Percentiles rank a stretch among this genome's conserved stretches.
Conservation (phyloP, 257 asterid genomes). For the Solanum piurae region DNA sequence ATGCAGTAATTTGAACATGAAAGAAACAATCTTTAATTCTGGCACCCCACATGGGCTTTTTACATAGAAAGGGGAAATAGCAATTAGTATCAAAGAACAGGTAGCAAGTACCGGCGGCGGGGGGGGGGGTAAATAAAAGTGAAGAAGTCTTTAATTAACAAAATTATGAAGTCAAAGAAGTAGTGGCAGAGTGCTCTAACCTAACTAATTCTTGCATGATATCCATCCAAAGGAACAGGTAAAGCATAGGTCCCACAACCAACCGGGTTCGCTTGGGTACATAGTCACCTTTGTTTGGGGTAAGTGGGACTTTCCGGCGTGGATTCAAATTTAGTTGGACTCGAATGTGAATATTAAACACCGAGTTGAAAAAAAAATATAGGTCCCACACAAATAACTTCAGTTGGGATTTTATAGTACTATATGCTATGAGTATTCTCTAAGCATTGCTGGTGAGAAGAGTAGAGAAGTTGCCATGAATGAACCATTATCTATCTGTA, state of each 20-base stretch:
- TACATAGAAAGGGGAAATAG: background rate
- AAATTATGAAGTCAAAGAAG: background rate
- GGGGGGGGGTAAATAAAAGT: background rate
- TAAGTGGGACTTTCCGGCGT: background rate
- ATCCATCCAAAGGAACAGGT: background rate
- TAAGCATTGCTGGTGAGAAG: slow-evolving; percentile 28
- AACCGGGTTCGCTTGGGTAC: too few relatives aligned
- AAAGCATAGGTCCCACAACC: background rate
- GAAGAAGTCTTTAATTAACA: background rate
- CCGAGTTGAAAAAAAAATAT: background rate
- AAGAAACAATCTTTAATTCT: background rate
- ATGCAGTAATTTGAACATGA: background rate
- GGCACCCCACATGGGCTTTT: background rate
- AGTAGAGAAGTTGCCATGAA: background rate
- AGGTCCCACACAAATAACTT: background rate
- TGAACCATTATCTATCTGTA: slow-evolving; percentile 25
- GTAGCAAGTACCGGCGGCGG: background rate
- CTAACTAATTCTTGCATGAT: background rate
- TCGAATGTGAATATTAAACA: background rate
- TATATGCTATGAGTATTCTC: slow-evolving; percentile 22
- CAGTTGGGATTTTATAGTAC: background rate
- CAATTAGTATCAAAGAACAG: background rate
- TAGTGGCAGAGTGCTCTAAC: background rate
- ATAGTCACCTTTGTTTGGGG: background rate
- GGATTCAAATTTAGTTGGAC: background rate